Evolutionary conservation across 352 stramenopile genomes (phyloP).

Genomic region (Globisporangium alternatum): DNA sequence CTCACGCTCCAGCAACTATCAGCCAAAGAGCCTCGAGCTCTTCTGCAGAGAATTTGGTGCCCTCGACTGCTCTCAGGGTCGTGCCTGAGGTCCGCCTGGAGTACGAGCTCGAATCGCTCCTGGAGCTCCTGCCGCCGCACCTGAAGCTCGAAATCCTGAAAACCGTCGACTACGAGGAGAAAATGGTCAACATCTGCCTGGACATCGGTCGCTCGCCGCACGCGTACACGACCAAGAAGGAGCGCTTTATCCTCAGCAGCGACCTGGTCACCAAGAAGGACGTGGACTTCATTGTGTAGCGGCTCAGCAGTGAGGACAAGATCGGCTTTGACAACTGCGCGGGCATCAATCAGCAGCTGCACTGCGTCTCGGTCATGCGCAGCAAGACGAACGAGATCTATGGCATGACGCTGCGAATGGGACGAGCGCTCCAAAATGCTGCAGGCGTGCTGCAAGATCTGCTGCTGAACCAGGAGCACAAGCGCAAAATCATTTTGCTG

Average conservation of each 20-base stretch:
- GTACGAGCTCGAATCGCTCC: slow-evolving; percentile 34
- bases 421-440: slow-evolving; percentile 55
- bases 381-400: slow-evolving; percentile 54
- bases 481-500: slow-evolving; percentile 56
- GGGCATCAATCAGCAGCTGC: slow-evolving; percentile 65
- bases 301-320: slow-evolving; percentile 34
- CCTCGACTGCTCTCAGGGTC: slow-evolving; percentile 15
- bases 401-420: slow-evolving; percentile 73
- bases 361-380: slow-evolving; percentile 78
- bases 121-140: slow-evolving; percentile 25
- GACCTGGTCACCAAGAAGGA: slow-evolving; percentile 40
- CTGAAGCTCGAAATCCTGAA: slow-evolving; percentile 24
- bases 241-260: slow-evolving; percentile 28
- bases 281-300: slow-evolving; percentile 46
- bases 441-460: slow-evolving; percentile 67
- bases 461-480: slow-evolving; percentile 41
- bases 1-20: not conserved
- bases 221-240: slow-evolving; percentile 27
- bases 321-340: slow-evolving; percentile 82
- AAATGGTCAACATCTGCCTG: slow-evolving; percentile 40
- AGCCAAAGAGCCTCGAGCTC: slow-evolving; percentile 6
- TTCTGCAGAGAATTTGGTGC: not conserved
- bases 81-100: slow-evolving; percentile 22
- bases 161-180: slow-evolving; percentile 20
- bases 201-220: slow-evolving; percentile 32